phyloP scores from a whole-genome alignment of 2,329 filamentous ascomycete species.

The Botrytis fabae region DNA sequence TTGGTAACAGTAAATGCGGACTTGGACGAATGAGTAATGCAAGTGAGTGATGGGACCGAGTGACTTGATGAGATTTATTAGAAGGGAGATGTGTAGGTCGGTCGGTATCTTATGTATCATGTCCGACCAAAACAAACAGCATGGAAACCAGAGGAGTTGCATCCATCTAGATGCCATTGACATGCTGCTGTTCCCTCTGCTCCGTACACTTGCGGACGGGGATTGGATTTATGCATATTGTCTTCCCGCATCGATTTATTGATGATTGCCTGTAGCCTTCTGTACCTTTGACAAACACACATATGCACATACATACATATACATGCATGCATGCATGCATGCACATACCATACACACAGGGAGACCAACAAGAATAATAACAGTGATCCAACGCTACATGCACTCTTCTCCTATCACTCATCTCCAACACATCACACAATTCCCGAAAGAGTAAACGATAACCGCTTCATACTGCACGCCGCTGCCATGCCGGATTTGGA shows the following conservation, averaged over 20 bases:
- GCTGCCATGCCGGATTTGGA: neutral
- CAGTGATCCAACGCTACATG: neutral
- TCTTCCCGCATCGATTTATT: neutral
- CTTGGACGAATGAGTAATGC: too few relatives aligned
- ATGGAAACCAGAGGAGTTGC: neutral
- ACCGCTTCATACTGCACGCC: neutral
- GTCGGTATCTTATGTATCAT: too few relatives aligned
- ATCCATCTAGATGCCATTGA: neutral
- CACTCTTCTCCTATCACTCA: neutral
- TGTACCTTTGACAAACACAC: neutral
- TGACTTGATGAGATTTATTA: neutral
- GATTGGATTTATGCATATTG: neutral
- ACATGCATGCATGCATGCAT: too few relatives aligned
- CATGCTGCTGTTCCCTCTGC: neutral
- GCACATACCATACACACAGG: too few relatives aligned
- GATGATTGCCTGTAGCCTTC: neutral
- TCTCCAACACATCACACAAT: neutral
- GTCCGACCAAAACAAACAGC: neutral
- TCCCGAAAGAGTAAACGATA: neutral
- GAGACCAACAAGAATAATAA: neutral
- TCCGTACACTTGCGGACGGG: neutral
- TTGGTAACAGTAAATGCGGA: neutral
- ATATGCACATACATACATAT: too few relatives aligned
- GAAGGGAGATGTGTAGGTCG: neutral
- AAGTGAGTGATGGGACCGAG: neutral